Percentiles rank a stretch among this genome's conserved stretches.
phyloP scores from a whole-genome alignment of 495 filamentous ascomycete genomes.

The Sphaerosporella brunnea region DNA sequence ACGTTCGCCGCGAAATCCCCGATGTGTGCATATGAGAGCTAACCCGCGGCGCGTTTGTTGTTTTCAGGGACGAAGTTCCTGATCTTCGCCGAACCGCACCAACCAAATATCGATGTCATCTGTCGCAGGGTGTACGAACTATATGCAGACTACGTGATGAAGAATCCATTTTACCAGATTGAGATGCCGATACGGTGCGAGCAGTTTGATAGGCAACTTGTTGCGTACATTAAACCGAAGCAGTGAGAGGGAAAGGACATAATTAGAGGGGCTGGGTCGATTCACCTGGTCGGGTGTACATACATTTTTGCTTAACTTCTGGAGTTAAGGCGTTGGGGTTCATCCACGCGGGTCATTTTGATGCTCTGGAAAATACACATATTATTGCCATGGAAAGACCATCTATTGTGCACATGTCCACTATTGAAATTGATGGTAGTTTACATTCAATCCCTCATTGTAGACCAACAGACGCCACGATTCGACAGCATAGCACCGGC shows the following conservation, averaged over 20 bases:
- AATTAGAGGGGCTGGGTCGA: background rate
- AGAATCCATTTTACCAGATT: constrained; percentile 94
- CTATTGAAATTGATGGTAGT: no score
- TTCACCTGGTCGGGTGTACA: no score
- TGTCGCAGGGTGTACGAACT: constrained; percentile 78
- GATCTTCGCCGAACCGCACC: constrained; percentile 81
- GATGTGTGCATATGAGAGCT: no score
- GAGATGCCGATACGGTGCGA: constrained; percentile 97
- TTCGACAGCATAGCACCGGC: no score
- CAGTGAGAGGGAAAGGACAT: constrained; percentile 5
- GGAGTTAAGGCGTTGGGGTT: no score
- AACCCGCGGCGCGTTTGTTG: background rate
- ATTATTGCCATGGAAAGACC: no score
- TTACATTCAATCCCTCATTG: no score
- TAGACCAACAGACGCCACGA: no score
- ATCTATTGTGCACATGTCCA: no score
- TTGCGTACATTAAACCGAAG: constrained; percentile 45
- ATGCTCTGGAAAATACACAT: no score
- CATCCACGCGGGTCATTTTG: no score
- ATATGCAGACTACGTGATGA: constrained; percentile 96
- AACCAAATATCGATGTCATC: constrained; percentile 68
- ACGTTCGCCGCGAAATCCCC: background rate
- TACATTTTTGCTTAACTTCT: no score
- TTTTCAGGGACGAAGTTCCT: constrained; percentile 69
- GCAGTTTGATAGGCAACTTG: constrained; percentile 73